These are phyloP conservation scores for Phialophora macrospora DNA, from an alignment of 2,329 filamentous ascomycete species.

Conservation along the genomic window DNA sequence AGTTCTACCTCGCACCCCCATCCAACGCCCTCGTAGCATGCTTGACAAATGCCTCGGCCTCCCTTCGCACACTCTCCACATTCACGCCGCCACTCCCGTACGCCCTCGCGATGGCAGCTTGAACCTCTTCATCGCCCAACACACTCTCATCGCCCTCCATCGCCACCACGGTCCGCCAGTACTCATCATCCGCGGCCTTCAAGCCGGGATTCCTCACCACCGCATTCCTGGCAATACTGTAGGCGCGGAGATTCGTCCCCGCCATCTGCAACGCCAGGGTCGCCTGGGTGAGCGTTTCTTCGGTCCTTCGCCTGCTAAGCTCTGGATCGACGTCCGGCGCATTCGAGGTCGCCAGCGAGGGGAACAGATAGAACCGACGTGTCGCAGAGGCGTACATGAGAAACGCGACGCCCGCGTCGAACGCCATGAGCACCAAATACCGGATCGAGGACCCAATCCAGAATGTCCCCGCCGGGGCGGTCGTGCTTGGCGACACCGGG, in stretches of 20 bases:
- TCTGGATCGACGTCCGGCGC: slow-evolving; percentile 61
- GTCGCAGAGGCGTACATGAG: slow-evolving; percentile 78
- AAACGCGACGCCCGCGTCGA: slow-evolving; percentile 68
- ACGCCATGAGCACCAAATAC: slow-evolving; percentile 64
- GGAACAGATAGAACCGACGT: slow-evolving; percentile 72
- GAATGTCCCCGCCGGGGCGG: slow-evolving; percentile 58
- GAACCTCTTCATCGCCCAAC: slow-evolving; percentile 71
- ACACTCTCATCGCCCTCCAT: slow-evolving; percentile 68
- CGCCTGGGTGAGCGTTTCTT: slow-evolving; percentile 48
- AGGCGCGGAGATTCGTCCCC: slow-evolving; percentile 70
- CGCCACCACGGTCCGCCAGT: slow-evolving; percentile 69
- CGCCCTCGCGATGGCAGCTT: slow-evolving; percentile 70
- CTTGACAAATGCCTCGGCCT: slow-evolving; percentile 52
- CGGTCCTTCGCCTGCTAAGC: slow-evolving; percentile 27
- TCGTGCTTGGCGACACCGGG: slow-evolving; percentile 39
- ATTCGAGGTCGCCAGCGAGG: slow-evolving; percentile 60
- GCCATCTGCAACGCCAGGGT: slow-evolving; percentile 63
- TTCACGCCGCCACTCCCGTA: slow-evolving; percentile 60
- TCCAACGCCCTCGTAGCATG: slow-evolving; percentile 50
- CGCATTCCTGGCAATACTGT: slow-evolving; percentile 80
- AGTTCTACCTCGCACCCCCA: slow-evolving; percentile 1
- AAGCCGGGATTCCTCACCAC: slow-evolving; percentile 73
- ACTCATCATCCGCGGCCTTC: slow-evolving; percentile 67
- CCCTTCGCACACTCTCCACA: slow-evolving; percentile 49
- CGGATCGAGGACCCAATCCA: slow-evolving; percentile 71